Base-by-base conservation (phyloP, 306 rosid genomes). In the Dalbergia cochinchinensis region DNA sequence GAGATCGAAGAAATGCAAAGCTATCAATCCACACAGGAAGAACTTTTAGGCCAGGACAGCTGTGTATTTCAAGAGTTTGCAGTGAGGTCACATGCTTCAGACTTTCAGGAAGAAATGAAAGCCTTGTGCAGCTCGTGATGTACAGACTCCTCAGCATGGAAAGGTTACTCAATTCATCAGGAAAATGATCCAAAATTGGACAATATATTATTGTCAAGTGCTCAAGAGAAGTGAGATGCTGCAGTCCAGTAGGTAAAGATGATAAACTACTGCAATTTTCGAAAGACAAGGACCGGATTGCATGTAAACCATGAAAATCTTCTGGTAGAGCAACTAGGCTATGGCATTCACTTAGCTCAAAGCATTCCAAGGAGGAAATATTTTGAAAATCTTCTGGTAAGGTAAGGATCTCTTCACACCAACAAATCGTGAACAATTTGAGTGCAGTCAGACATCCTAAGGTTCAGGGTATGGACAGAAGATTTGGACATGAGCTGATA, bases 311-410 rank as follows among this genome's bases (percentile, higher is more conserved):
- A 48, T 42, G 12, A 10, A 83, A 67, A 22, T 64, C 37, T 5
- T 78, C 86, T 0, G 80, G 83, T 55, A 73, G 41, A 59, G 68
- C n/a, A 55, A 8, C 47, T 18, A 83, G 47, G 16, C 20, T 39
- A 80, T 75, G 55, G 71, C 86, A 83, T 58, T 83, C 78, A 18
- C 50, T 42, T 5, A 78, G 74, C 11, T 78, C 83, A 67, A 78
- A 74, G 44, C 71, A 67, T 39, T 78, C 83, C 54, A 78, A 64
- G 4, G 77, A 67, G 4, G 62, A 65, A 14, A 83, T 73, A 50
- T 67, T 67, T 34, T 68, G 37, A 1, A 83, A 53, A 26, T 69
- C 86, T 9, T 79, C 65, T 11, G 86, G 80, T 41, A 73, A 45
- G 19, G 73, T 48, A 4, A 37, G 12, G 3, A 73, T 48, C 54